Percentiles rank a stretch among this genome's conserved stretches.
phyloP scores from a whole-genome alignment of 805 yeast genomes.

The Cyberlindnera mississippiensis region DNA sequence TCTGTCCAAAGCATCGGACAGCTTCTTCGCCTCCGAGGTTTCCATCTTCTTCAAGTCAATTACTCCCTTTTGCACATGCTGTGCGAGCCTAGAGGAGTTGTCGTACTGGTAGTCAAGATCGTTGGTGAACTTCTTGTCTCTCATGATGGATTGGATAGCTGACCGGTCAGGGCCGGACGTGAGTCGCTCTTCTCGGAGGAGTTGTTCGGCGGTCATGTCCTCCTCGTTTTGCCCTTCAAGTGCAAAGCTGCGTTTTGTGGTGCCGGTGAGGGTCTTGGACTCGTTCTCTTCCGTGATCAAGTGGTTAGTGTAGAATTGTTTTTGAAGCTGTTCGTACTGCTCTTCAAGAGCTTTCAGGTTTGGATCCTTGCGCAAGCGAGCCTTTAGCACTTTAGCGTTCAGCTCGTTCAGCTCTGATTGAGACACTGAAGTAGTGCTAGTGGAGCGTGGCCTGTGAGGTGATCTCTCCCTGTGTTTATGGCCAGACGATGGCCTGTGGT shows the following conservation, averaged over 20 bases:
- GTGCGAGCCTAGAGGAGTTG: constrained; percentile 35
- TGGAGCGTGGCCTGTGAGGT: not conserved
- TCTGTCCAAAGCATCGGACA: constrained; percentile 30
- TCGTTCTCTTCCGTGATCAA: not conserved
- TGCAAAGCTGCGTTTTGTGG: constrained; percentile 5
- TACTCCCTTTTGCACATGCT: constrained; percentile 27
- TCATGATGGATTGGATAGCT: constrained; percentile 33
- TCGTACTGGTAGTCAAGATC: constrained; percentile 44
- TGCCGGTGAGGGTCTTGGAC: not conserved
- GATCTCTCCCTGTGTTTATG: constrained; percentile 1
- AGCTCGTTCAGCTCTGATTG: constrained; percentile 28
- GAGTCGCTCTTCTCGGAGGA: constrained; percentile 33
- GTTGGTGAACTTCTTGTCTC: constrained; percentile 34
- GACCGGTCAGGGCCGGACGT: constrained; percentile 19
- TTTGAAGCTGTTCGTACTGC: constrained; percentile 18
- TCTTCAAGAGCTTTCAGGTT: constrained; percentile 23
- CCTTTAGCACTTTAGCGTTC: constrained; percentile 32
- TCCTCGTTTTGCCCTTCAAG: constrained; percentile 20
- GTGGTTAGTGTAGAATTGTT: constrained; percentile 11
- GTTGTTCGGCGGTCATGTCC: constrained; percentile 35
- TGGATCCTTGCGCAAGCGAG: constrained; percentile 28
- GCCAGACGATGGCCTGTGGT: constrained; percentile 1
- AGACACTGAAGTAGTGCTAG: not conserved
- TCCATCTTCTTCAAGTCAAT: constrained; percentile 30
- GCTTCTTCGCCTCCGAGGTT: constrained; percentile 24